A percentile compares a stretch with the other conserved stretches of the same genome.
Evolutionary conservation across 2,329 filamentous ascomycete genomes (phyloP).

Genomic region (Aspergillus versicolor): DNA sequence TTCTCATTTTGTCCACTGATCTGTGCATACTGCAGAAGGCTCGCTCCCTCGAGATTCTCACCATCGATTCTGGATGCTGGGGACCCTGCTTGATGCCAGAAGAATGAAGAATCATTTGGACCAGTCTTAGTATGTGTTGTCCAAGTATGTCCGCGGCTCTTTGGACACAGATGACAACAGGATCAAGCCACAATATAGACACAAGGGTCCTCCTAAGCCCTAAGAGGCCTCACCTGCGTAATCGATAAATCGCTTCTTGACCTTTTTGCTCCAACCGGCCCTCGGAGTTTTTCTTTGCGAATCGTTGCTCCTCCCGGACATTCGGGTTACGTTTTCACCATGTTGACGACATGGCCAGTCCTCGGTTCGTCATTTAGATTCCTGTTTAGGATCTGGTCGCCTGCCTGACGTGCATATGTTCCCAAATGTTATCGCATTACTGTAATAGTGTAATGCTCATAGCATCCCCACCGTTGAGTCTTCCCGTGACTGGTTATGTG

Average conservation of each 20-base stretch:
- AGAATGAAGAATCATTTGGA: background rate
- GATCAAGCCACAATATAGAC: constrained; percentile 7
- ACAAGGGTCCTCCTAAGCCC: constrained; percentile 1
- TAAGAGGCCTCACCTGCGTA: background rate
- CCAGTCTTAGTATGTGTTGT: background rate
- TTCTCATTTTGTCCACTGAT: background rate
- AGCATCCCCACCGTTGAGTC: background rate
- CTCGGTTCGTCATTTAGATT: background rate
- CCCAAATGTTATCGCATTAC: background rate
- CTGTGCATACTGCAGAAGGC: constrained; percentile 1
- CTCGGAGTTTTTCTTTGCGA: background rate
- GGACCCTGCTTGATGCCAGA: background rate
- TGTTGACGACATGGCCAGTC: background rate
- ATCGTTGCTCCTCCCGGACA: background rate
- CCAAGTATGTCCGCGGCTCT: background rate
- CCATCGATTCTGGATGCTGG: background rate
- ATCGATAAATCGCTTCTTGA: background rate
- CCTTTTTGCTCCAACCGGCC: background rate
- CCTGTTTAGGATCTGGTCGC: background rate
- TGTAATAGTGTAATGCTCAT: background rate
- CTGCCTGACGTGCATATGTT: background rate
- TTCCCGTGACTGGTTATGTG: background rate
- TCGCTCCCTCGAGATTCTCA: background rate
- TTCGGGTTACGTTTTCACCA: background rate
- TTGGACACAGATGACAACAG: background rate